Base-by-base conservation (phyloP, 768 basidiomycete species). In the Leccinellum luteum region DNA sequence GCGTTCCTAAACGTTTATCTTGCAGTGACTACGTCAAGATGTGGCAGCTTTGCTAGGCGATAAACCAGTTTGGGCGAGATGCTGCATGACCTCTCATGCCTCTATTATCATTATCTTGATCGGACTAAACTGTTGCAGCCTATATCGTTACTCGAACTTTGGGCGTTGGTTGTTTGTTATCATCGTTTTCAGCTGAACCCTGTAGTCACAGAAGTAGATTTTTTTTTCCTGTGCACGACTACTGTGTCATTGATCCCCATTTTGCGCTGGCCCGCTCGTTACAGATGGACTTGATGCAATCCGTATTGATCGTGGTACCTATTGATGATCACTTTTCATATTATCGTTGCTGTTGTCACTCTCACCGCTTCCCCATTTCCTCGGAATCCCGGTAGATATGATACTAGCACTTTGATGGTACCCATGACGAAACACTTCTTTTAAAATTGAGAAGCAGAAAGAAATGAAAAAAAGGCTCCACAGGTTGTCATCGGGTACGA, bases 21-120 rank as follows among this genome's bases (percentile, higher is more conserved):
- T 9, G n/a, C 25, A 71, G 69, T 6, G 71, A 71, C 52, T 71
- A 71, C 13, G 70, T 73, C 51, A 71, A 73, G 58, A 71, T 71
- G 70, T 71, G 71, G 71, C 69, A 69, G 12, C 60, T 73, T 15
- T 71, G 70, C 55, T 63, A 61, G 48, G 45, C 12, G 50, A 21
- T 35, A 8, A n/a, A 32, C 8, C 13, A 25, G 23, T 45, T 45
- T 21, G 21, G 3, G 35, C 7, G 6, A 23, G 44, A 45, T 23
- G 14, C 1, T 14, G 44, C 14, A 23, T 45, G 19, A 38, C 43
- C 6, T 52, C 47, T 52, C 47, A 15, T 53, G 38, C 48, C 27
- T 15, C 35, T 51, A 54, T 35, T 48, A 55, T 55, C 43, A 17
- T 9, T 38, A 21, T 28, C 32, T 27, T 34, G 47, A 31, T 51